Evolutionary conservation across 768 basidiomycete species (phyloP).

Genomic region (Lentinula lateritia): DNA sequence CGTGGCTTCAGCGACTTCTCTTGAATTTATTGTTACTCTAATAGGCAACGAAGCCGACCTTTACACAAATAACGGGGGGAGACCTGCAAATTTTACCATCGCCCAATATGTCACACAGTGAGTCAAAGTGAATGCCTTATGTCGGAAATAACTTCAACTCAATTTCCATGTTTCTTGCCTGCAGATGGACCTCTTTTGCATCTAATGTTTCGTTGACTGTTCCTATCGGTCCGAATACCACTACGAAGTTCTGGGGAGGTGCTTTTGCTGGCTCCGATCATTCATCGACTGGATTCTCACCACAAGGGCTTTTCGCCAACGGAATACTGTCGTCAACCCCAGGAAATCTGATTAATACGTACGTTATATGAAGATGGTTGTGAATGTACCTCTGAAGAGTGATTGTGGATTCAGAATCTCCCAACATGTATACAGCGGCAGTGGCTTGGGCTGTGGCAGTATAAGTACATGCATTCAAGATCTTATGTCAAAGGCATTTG

Average conservation of each 20-base stretch:
- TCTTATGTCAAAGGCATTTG: slow-evolving; percentile 57
- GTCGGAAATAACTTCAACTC: neutral
- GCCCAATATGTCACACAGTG: slow-evolving; percentile 46
- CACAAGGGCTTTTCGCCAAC: slow-evolving; percentile 48
- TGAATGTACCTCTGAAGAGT: neutral
- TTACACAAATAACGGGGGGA: slow-evolving; percentile 39
- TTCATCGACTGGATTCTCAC: slow-evolving; percentile 46
- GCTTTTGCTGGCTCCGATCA: slow-evolving; percentile 44
- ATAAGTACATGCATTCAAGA: slow-evolving; percentile 58
- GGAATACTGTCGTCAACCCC: slow-evolving; percentile 44
- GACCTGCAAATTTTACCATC: slow-evolving; percentile 32
- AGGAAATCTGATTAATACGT: slow-evolving; percentile 51
- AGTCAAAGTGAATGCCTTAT: slow-evolving; percentile 13
- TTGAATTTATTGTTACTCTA: neutral
- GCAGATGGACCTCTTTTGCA: slow-evolving; percentile 51
- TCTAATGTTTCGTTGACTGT: slow-evolving; percentile 38
- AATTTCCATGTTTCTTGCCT: neutral
- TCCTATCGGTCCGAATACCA: slow-evolving; percentile 29
- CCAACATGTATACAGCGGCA: slow-evolving; percentile 37
- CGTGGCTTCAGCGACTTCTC: neutral
- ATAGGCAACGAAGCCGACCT: slow-evolving; percentile 53
- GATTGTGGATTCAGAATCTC: slow-evolving; percentile 35
- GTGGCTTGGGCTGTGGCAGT: slow-evolving; percentile 42
- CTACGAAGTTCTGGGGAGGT: slow-evolving; percentile 40
- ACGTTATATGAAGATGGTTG: slow-evolving; percentile 14